A percentile compares a stretch with the other conserved stretches of the same genome.
phyloP scores from a whole-genome alignment of 2,329 filamentous ascomycete genomes.

The Botrytis tulipae region DNA sequence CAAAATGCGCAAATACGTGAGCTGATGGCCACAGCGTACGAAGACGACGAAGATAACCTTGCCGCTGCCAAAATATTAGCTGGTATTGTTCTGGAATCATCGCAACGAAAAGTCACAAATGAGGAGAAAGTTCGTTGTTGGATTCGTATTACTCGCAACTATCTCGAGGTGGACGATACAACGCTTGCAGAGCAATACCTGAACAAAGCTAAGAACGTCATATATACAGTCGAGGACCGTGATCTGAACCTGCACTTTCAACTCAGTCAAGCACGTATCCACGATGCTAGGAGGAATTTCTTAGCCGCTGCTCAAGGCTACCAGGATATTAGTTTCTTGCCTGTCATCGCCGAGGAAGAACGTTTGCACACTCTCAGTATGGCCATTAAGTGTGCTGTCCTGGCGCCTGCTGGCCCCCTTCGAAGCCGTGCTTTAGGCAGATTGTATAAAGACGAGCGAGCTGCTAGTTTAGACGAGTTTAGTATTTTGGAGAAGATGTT shows the following conservation, averaged over 20 bases:
- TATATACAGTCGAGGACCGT: conserved; percentile 72
- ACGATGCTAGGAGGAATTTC: conserved; percentile 87
- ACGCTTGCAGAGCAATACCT: conserved; percentile 81
- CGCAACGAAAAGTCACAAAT: conserved; percentile 79
- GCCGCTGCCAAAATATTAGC: conserved; percentile 75
- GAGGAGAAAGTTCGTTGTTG: conserved; percentile 81
- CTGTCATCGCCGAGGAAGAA: conserved; percentile 81
- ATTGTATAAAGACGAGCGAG: conserved; percentile 90
- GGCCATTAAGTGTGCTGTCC: conserved; percentile 86
- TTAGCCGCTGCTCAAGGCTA: conserved; percentile 85
- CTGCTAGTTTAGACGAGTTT: conserved; percentile 72
- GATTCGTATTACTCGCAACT: conserved; percentile 92
- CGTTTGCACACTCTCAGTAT: conserved; percentile 79
- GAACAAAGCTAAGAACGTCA: conserved; percentile 93
- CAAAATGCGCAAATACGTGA: conserved; percentile 78
- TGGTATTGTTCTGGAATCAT: conserved; percentile 78
- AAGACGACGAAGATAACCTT: conserved; percentile 75
- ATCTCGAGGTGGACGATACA: conserved; percentile 90
- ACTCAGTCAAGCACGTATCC: conserved; percentile 87
- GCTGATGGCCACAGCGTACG: conserved; percentile 78
- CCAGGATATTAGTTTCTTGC: conserved; percentile 77
- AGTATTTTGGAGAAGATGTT: conserved; percentile 97
- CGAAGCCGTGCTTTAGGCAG: conserved; percentile 77
- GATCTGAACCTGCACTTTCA: conserved; percentile 81
- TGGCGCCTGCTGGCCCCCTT: conserved; percentile 85